Evolutionary conservation across 1,139 yeast genomes (phyloP), one percentile per base, ranked within the genome.

Genomic region (Sugiyamaella neomexicana): DNA sequence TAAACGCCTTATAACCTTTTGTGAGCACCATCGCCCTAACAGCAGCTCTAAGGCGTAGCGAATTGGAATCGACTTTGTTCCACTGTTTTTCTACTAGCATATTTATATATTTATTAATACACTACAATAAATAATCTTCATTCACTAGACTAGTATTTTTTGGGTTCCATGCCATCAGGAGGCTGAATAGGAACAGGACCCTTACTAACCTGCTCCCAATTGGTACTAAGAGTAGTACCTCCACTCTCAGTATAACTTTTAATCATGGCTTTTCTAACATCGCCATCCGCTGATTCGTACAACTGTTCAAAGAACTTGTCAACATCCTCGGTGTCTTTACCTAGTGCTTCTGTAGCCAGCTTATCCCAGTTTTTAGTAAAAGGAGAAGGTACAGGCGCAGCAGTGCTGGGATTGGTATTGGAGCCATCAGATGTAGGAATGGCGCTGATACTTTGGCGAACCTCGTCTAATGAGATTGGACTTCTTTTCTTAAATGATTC

Each of bases 241-340:
- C 88, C 87, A 62, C 96, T 88, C 71, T 95, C 97, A n/a, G 82
- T 77, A 65, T 82, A 93, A 52, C 97, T 89, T 72, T 95, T 95
- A 95, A 89, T 87, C 98, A 95, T 95, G 1, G 99, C 99, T 55
- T 95, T 78, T 62, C 77, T 78, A 0, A 96, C 86, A 65, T 93
- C 97, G 9, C 87, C 95, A 66, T 90, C 96, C 0, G 96, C 95
- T 60, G 80, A 83, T 40, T 80, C 79, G 72, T 86, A 95, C 10
- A 95, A 69, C 58, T 82, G 78, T 60, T 83, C 80, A 74, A 95
- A 93, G 65, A 95, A 90, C 8, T 67, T 72, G 1, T 66, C 71
- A 37, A 64, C 69, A 1, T 45, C 68, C 2, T 72, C 74, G 15
- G 74, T 78, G 5, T 60, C 81, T 3, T 79, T 84, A 1, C 77